These are phyloP conservation scores for Mallotus japonicus DNA, from an alignment of 441 rosid species.

Conservation along the genomic window DNA sequence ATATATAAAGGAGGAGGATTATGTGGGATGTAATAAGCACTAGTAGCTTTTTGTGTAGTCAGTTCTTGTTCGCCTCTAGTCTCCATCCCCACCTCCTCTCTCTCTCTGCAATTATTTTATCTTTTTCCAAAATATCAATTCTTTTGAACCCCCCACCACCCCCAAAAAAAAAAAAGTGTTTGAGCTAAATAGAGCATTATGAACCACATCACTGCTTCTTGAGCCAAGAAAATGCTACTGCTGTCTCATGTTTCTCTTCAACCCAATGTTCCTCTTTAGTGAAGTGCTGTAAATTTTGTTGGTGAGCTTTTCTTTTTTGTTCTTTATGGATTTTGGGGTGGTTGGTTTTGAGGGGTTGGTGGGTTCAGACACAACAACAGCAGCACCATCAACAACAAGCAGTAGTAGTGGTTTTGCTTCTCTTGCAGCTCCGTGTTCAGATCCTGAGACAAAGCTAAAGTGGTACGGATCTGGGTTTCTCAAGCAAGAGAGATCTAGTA, in stretches of 20 bases:
- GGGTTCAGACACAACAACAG: slow-evolving; percentile 37
- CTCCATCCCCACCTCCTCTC: slow-evolving; percentile 22
- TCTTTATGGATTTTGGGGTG: slow-evolving; percentile 53
- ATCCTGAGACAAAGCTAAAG: slow-evolving; percentile 48
- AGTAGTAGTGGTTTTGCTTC: slow-evolving; percentile 31
- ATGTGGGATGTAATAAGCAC: slow-evolving; percentile 9
- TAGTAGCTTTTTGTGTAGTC: slow-evolving; percentile 25
- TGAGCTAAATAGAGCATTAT: not conserved
- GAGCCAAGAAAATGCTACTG: slow-evolving; percentile 20
- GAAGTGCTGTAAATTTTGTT: slow-evolving; percentile 22
- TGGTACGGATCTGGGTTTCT: slow-evolving; percentile 59
- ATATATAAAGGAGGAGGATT: not conserved
- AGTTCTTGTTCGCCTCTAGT: not conserved
- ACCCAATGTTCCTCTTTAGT: slow-evolving; percentile 17
- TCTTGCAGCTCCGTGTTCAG: slow-evolving; percentile 30
- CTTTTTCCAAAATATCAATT: slow-evolving; percentile 23
- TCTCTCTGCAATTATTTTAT: slow-evolving; percentile 32
- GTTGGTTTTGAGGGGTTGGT: slow-evolving; percentile 47
- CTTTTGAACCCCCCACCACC: not conserved
- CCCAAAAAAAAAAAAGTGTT: slow-evolving; percentile 20
- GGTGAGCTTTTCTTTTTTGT: slow-evolving; percentile 6
- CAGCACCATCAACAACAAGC: not conserved
- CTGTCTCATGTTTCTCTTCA: slow-evolving; percentile 17
- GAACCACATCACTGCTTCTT: too few relatives aligned
- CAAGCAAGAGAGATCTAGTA: slow-evolving; percentile 50